These are phyloP conservation scores for Metschnikowia similis DNA, from an alignment of 805 yeast species.

Conservation along the genomic window DNA sequence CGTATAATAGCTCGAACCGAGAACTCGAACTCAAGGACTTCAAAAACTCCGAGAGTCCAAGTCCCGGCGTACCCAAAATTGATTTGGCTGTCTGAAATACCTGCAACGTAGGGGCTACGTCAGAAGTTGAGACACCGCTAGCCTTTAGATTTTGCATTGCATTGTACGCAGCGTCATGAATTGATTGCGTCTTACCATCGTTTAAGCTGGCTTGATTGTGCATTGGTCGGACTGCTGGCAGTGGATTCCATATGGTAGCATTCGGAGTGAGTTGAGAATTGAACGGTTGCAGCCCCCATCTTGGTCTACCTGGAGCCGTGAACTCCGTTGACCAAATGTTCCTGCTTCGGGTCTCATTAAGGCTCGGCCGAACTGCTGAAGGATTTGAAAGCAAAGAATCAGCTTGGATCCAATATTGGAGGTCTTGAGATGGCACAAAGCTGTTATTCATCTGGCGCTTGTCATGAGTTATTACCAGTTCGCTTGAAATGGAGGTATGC, in stretches of 20 bases:
- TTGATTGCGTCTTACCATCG: constrained; percentile 5
- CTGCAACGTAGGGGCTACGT: constrained; percentile 31
- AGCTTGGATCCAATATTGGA: background rate
- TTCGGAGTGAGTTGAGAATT: background rate
- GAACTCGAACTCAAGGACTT: constrained; percentile 16
- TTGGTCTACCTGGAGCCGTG: background rate
- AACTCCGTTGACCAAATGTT: constrained; percentile 1
- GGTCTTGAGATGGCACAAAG: background rate
- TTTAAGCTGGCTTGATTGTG: background rate
- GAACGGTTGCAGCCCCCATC: background rate
- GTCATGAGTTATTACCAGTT: background rate
- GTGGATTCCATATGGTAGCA: background rate
- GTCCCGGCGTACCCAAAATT: constrained; percentile 24
- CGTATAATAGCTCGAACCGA: constrained; percentile 42
- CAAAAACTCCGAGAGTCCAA: constrained; percentile 31
- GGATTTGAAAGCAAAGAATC: background rate
- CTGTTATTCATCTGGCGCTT: background rate
- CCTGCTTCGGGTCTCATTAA: background rate
- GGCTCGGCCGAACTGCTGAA: background rate
- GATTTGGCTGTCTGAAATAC: constrained; percentile 30
- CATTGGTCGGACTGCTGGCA: background rate
- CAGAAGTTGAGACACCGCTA: constrained; percentile 34
- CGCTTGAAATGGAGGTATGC: background rate
- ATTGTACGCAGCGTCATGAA: constrained; percentile 40
- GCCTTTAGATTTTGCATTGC: constrained; percentile 35